Conservation (phyloP, 2,329 filamentous ascomycete species). For the Nothophaeocryptopus gaeumannii region DNA sequence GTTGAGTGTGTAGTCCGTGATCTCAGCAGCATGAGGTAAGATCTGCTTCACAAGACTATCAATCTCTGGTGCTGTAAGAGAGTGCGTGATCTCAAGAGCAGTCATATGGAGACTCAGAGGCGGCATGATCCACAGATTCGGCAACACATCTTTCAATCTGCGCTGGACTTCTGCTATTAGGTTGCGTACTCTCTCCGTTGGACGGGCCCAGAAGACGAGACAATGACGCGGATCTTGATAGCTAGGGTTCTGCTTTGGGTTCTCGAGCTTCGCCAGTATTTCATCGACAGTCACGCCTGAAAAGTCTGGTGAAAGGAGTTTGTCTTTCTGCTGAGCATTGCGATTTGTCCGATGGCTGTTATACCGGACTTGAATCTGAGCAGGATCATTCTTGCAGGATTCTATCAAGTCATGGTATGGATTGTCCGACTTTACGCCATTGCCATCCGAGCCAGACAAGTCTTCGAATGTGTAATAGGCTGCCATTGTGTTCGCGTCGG, state of each 20-base stretch:
- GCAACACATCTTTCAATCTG: conserved; percentile 60
- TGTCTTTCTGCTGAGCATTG: conserved; percentile 71
- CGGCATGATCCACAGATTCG: conserved; percentile 89
- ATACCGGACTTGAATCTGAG: conserved; percentile 69
- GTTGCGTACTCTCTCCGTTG: conserved; percentile 66
- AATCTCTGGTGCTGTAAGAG: conserved; percentile 68
- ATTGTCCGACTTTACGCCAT: conserved; percentile 53
- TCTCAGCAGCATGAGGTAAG: conserved; percentile 52
- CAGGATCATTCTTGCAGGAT: conserved; percentile 61
- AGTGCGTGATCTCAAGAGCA: conserved; percentile 78
- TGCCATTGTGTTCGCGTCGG: conserved; percentile 25
- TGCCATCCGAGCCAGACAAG: conserved; percentile 28
- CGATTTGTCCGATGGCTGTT: conserved; percentile 69
- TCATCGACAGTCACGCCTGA: conserved; percentile 71
- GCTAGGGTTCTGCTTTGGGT: conserved; percentile 61
- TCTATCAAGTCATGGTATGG: conserved; percentile 73
- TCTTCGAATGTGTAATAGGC: conserved; percentile 38
- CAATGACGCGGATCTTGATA: conserved; percentile 77
- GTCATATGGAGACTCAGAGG: conserved; percentile 77
- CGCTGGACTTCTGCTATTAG: conserved; percentile 69
- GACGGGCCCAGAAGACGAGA: conserved; percentile 83
- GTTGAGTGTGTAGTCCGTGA: conserved; percentile 64
- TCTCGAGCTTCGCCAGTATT: conserved; percentile 67
- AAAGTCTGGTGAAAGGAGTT: conserved; percentile 68
- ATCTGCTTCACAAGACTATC: conserved; percentile 59